Percentiles rank a stretch among this genome's conserved stretches.
Evolutionary conservation across 306 rosid species (phyloP).

Genomic region (Prunus mume): DNA sequence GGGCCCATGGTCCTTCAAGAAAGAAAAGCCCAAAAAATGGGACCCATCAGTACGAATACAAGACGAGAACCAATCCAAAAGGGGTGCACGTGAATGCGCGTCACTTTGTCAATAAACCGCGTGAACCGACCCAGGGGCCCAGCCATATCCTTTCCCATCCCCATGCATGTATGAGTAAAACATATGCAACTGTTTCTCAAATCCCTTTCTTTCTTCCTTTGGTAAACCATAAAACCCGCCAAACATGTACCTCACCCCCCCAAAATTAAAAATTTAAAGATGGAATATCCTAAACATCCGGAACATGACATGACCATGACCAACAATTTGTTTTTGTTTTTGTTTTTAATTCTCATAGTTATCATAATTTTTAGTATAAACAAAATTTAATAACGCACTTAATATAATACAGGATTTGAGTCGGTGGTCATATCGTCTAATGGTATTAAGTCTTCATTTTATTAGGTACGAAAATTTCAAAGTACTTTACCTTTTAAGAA

Average conservation of each 20-base stretch:
- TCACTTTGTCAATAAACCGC: slow-evolving; percentile 39
- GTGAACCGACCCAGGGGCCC: slow-evolving; percentile 19
- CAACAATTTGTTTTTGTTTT: no score
- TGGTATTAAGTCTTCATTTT: no score
- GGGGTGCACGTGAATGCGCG: slow-evolving; percentile 45
- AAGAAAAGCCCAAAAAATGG: not conserved
- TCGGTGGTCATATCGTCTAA: no score
- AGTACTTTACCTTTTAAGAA: not conserved
- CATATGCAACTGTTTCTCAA: slow-evolving; percentile 19
- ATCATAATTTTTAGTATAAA: no score
- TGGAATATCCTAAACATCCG: no score
- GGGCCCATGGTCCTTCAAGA: slow-evolving; percentile 1
- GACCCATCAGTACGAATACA: slow-evolving; percentile 1
- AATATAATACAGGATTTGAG: no score
- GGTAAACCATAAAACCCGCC: slow-evolving; percentile 23
- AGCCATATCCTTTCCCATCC: not conserved
- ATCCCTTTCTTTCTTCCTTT: not conserved
- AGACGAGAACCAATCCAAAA: not conserved
- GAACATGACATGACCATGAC: no score
- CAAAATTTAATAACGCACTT: no score
- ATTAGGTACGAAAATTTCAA: no score
- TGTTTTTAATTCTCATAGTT: no score
- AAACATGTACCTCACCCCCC: not conserved
- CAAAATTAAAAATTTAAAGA: no score
- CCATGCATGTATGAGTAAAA: not conserved